These are phyloP conservation scores for Rhodosporidiobolus sp. DNA, from an alignment of 768 basidiomycete genomes.

Conservation along the genomic window DNA sequence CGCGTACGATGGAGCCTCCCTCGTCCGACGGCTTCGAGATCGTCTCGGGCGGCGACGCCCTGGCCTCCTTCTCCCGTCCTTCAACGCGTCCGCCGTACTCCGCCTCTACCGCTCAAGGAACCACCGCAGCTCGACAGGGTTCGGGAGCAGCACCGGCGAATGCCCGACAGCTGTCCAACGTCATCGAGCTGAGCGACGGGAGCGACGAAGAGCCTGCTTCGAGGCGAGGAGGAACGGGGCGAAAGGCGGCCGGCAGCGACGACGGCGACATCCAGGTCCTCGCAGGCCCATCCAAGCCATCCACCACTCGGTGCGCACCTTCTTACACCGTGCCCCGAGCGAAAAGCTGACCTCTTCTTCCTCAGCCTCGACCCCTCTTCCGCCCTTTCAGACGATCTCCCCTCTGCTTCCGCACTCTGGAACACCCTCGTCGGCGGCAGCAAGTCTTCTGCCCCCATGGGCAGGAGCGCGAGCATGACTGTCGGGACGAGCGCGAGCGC, in stretches of 20 bases:
- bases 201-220: constrained; percentile 1
- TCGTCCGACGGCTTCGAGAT: constrained; percentile 26
- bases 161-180: background rate
- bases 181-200: constrained; percentile 17
- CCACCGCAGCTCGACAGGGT: background rate
- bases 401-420: background rate
- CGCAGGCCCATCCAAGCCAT: background rate
- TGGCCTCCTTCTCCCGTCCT: background rate
- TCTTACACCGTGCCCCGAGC: background rate
- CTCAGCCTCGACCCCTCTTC: background rate
- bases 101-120: background rate
- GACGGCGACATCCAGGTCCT: constrained; percentile 5
- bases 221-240: too few relatives aligned
- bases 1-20: background rate
- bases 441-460: background rate
- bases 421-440: too few relatives aligned
- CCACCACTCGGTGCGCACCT: background rate
- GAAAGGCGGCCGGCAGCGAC: background rate
- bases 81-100: background rate
- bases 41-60: background rate
- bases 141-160: background rate
- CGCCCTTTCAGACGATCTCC: constrained; percentile 19
- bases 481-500: background rate
- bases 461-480: constrained; percentile 8
- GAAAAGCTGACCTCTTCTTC: background rate